phyloP scores from a whole-genome alignment of 257 asterid genomes.

The Oldenlandia corymbosa region DNA sequence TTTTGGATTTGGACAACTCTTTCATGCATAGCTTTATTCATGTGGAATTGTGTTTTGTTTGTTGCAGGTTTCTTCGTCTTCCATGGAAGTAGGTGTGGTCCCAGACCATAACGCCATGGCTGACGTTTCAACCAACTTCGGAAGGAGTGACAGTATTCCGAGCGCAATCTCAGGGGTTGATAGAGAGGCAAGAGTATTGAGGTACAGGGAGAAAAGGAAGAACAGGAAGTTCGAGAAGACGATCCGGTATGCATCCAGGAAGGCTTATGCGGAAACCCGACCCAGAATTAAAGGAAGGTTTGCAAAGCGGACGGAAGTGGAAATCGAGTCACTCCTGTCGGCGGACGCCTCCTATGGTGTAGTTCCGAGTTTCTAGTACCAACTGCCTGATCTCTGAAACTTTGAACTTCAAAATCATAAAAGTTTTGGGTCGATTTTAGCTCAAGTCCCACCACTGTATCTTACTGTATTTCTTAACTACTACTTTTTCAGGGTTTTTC shows the following conservation, averaged over 20 bases:
- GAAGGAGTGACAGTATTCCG: constrained; percentile 30
- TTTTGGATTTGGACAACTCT: not conserved
- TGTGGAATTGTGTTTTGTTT: too few relatives aligned
- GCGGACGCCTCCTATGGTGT: constrained; percentile 44
- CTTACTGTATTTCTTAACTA: too few relatives aligned
- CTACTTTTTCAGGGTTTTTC: not conserved
- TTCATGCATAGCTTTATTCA: not conserved
- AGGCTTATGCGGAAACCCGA: constrained; percentile 82
- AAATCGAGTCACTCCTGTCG: constrained; percentile 35
- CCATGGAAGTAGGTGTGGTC: constrained; percentile 67
- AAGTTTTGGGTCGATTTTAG: constrained; percentile 14
- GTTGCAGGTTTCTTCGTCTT: constrained; percentile 57
- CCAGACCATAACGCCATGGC: constrained; percentile 50
- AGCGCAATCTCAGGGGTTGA: constrained; percentile 43
- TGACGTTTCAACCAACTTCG: constrained; percentile 35
- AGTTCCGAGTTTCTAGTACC: constrained; percentile 54
- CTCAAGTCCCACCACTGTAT: not conserved
- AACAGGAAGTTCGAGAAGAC: constrained; percentile 69
- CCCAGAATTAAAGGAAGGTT: constrained; percentile 80
- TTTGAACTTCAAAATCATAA: not conserved
- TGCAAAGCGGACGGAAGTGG: constrained; percentile 61
- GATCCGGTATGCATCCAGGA: constrained; percentile 73
- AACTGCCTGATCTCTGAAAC: not conserved
- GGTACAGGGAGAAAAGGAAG: constrained; percentile 82
- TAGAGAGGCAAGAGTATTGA: constrained; percentile 62